Percentiles rank a stretch among this genome's conserved stretches.
phyloP scores from a whole-genome alignment of 1,139 yeast species.

The Saccharomyces hybrid region DNA sequence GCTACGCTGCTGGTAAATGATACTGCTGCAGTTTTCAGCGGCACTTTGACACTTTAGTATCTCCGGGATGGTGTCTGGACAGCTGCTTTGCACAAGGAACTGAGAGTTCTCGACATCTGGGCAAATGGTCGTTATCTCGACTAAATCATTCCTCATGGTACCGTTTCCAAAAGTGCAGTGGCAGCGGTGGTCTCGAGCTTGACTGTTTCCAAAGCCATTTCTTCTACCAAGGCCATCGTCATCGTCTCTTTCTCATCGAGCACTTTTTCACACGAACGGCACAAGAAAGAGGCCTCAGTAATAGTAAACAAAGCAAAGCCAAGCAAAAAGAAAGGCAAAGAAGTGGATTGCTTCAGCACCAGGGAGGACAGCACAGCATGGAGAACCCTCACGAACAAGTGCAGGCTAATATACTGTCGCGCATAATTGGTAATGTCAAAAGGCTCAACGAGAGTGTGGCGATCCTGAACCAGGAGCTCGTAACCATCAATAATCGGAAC shows the following conservation, averaged over 20 bases:
- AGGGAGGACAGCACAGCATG: constrained; percentile 35
- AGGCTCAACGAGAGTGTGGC: constrained; percentile 64
- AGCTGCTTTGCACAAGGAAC: constrained; percentile 22
- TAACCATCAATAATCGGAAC: constrained; percentile 45
- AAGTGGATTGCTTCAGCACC: background rate
- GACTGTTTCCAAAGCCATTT: background rate
- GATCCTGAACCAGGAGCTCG: constrained; percentile 43
- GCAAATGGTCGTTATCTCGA: constrained; percentile 30
- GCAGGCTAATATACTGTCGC: constrained; percentile 67
- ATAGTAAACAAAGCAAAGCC: background rate
- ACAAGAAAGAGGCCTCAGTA: background rate
- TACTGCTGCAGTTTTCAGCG: background rate
- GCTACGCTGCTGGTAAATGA: constrained; percentile 16
- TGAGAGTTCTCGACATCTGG: constrained; percentile 29
- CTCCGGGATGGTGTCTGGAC: constrained; percentile 4
- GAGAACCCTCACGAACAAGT: constrained; percentile 88
- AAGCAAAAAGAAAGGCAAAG: background rate
- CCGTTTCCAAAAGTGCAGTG: background rate
- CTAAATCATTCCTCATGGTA: constrained; percentile 23
- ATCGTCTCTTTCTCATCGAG: background rate
- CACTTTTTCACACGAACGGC: background rate
- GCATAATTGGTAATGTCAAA: constrained; percentile 74
- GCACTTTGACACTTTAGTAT: constrained; percentile 7
- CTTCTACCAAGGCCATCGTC: background rate
- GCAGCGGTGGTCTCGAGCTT: background rate